Base-by-base conservation (phyloP, 129 eudicot genomes). In the Deinandra increscens region DNA sequence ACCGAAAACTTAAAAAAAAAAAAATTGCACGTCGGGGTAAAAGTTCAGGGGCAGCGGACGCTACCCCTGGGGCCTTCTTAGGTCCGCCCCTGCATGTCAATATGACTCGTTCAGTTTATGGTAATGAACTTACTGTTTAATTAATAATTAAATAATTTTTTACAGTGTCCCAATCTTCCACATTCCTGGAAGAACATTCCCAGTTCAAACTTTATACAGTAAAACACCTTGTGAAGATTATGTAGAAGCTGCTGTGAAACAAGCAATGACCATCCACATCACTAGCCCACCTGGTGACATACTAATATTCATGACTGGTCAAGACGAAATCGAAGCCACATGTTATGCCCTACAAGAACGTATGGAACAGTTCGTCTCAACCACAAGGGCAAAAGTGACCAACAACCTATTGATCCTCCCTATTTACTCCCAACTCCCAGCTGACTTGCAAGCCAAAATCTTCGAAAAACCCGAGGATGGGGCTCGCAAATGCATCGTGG, bases 171-270 rank as follows among this genome's bases (percentile, higher is more conserved):
- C 92, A 18, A 79, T 86, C 33, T 86, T 83, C 66, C 79, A 86
- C 75, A 86, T 86, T 72, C 93, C 93, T n/a, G 93, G 89, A 50
- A 76, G 93, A 77, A 84, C 89, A 41, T 87, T 83, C 42, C 89
- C 93, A 0, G 89, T 87, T 7, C 85, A 84, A 43, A 87, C 19
- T 33, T 64, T 83, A 59, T 87, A 83, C 54, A 83, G 89, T 41
- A 87, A 87, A 74, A 84, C 83, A 36, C 89, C 93, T 18, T 84
- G 89, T 66, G 93, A 87, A 76, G 93, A 87, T 76, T 87, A 87
- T 12, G 89, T 87, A 8, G 93, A 87, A 81, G 93, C 81, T 39
- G 93, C 93, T 14, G 89, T 81, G 38, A 87, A 84, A 46, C 89
- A 87, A 75, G 93, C 89, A 6, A 84, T 87, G 89, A 79, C 89